These are phyloP conservation scores for Trichaptum fuscoviolaceum DNA, from an alignment of 768 basidiomycete species.

Conservation along the genomic window DNA sequence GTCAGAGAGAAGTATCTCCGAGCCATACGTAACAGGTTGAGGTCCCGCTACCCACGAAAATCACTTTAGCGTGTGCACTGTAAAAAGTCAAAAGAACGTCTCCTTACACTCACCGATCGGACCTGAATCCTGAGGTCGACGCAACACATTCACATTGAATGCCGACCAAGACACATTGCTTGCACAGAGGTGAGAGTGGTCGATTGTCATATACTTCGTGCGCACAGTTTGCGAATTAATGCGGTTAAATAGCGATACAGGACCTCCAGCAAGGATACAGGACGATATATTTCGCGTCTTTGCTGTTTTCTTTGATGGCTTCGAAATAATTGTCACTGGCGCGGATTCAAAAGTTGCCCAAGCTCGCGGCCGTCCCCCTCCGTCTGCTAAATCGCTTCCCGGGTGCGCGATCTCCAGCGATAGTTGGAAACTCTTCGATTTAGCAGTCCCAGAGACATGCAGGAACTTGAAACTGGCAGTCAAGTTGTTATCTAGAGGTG, in stretches of 20 bases:
- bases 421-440: constrained; percentile 85
- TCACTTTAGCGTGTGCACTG: constrained; percentile 29
- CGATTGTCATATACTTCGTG: constrained; percentile 96
- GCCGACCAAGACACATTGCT: constrained; percentile 91
- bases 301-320: constrained; percentile 95
- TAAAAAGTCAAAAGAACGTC: constrained; percentile 28
- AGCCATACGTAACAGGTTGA: constrained; percentile 88
- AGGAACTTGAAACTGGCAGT: constrained; percentile 88
- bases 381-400: constrained; percentile 17
- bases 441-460: constrained; percentile 83
- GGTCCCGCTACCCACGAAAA: constrained; percentile 46
- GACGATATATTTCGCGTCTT: constrained; percentile 90
- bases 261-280: constrained; percentile 84
- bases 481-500: constrained; percentile 77
- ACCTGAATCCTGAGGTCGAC: constrained; percentile 59
- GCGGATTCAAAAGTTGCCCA: constrained; percentile 94
- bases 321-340: constrained; percentile 92
- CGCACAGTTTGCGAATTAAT: constrained; percentile 96
- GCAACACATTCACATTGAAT: constrained; percentile 88
- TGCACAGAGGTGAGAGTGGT: constrained; percentile 77
- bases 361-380: constrained; percentile 18
- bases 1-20: constrained; percentile 81
- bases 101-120: constrained; percentile 52
- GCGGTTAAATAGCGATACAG: constrained; percentile 91
- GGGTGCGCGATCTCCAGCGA: constrained; percentile 80